Evolutionary conservation across 768 basidiomycete species (phyloP), one percentile per base, ranked within the genome.

Genomic region (Trametopsis cervina): DNA sequence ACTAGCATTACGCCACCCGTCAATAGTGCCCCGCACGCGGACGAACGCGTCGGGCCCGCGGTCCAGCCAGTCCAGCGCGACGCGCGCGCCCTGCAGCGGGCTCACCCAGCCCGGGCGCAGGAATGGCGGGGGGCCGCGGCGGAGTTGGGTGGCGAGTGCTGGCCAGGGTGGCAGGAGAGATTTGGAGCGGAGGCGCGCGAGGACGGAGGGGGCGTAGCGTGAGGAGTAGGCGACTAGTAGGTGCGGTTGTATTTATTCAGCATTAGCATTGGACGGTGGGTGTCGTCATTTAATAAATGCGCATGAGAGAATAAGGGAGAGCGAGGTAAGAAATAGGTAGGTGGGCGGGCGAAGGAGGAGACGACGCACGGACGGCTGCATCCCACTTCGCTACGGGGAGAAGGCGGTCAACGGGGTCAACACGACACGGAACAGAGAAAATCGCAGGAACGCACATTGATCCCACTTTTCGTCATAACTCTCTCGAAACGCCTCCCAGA

Each of bases 91-190:
- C 3, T 59, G 45, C 36, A 62, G 56, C 12, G 62, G 60, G 54
- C 60, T 62, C 21, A 29, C 47, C 62, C 62, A 64, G 15, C 62
- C 62, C 2, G 60, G 62, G n/a, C 62, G 57, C 4, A 63, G 53
- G 52, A 63, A 63, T 42, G 58, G 56, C 35, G 60, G 61, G 11
- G 61, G 61, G 20, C 61, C 61, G 44, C 57, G 60, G 33, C 48
- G 53, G 35, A 63, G 55, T 49, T 62, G 59, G 24, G 42, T 55
- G 51, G 60, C 60, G 15, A 63, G 46, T 21, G 55, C 52, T 24
- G 57, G 56, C 60, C 62, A 61, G 1, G 60, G 35, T 20, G 62
- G 60, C 40, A 60, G 47, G 27, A 54, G 50, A 22, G 57, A 57
- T 40, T 54, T 51, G 25, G 55, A 53, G 53, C 60, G 57, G 40